Evolutionary conservation across 768 basidiomycete species (phyloP).

Genomic region (Lactarius pseudohatsudake): DNA sequence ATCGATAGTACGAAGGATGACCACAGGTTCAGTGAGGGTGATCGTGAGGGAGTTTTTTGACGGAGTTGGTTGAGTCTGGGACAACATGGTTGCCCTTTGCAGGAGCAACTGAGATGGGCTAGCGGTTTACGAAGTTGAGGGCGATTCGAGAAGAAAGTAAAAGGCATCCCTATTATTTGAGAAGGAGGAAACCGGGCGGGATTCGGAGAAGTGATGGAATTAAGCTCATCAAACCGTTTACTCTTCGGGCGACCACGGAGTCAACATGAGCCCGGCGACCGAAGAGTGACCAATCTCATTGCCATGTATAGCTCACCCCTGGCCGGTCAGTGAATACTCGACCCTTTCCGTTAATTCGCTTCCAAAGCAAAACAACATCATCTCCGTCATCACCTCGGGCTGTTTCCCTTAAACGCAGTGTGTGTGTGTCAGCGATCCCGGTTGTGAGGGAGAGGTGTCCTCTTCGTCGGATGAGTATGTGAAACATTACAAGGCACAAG

Average conservation of each 20-base stretch:
- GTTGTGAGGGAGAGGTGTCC: background rate
- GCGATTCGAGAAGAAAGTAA: background rate
- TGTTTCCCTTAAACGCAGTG: slow-evolving; percentile 10
- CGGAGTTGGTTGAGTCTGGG: slow-evolving; percentile 35
- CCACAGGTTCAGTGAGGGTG: slow-evolving; percentile 56
- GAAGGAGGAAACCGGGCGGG: background rate
- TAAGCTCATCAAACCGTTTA: background rate
- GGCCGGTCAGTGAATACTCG: slow-evolving; percentile 16
- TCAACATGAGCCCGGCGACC: background rate
- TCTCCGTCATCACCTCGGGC: slow-evolving; percentile 2
- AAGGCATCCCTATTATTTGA: background rate
- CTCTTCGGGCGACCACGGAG: background rate
- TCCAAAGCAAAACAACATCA: slow-evolving; percentile 14
- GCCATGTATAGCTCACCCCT: slow-evolving; percentile 6
- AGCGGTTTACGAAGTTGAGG: background rate
- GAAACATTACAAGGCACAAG: background rate
- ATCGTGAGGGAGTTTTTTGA: slow-evolving; percentile 41
- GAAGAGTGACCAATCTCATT: background rate
- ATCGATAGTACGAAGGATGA: slow-evolving; percentile 49
- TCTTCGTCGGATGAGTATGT: slow-evolving; percentile 3
- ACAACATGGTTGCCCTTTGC: background rate
- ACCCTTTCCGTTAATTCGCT: slow-evolving; percentile 1
- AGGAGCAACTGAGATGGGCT: background rate
- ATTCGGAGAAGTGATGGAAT: background rate
- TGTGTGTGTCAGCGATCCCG: background rate